Evolutionary conservation across 2,329 filamentous ascomycete species (phyloP).

Genomic region (Fusarium brevicatenulatum): DNA sequence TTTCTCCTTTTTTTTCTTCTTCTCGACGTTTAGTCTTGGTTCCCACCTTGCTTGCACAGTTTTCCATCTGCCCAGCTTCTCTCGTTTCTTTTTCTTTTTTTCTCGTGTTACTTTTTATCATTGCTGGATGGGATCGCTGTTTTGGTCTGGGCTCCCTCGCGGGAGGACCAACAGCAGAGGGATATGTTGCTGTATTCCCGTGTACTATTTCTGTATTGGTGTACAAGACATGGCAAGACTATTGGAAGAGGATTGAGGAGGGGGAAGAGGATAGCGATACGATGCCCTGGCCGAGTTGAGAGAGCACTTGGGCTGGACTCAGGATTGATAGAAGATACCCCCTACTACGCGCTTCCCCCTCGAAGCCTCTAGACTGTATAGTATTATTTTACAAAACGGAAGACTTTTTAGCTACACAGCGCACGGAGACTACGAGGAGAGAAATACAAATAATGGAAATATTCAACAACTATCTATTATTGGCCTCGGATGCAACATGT

Average conservation of each 20-base stretch:
- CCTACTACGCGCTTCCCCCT: constrained; percentile 38
- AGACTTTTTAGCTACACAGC: constrained; percentile 43
- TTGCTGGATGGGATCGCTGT: constrained; percentile 12
- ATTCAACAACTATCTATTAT: background rate
- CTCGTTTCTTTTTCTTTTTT: constrained; percentile 30
- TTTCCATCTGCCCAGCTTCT: constrained; percentile 26
- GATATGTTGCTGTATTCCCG: constrained; percentile 26
- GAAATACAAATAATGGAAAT: constrained; percentile 31
- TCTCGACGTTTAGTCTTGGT: constrained; percentile 13
- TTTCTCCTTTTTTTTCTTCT: background rate
- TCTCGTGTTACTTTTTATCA: constrained; percentile 23
- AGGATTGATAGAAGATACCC: constrained; percentile 49
- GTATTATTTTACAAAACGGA: constrained; percentile 38
- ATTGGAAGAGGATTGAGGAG: constrained; percentile 32
- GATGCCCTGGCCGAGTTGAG: constrained; percentile 38
- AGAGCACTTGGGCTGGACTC: constrained; percentile 48
- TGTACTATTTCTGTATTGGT: constrained; percentile 43
- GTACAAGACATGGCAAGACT: constrained; percentile 44
- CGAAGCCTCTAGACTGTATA: constrained; percentile 44
- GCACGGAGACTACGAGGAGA: constrained; percentile 25
- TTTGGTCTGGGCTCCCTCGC: constrained; percentile 35
- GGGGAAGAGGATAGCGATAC: constrained; percentile 29
- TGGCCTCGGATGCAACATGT: background rate
- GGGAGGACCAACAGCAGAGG: constrained; percentile 34
- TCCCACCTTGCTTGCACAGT: constrained; percentile 32